phyloP scores from a whole-genome alignment of 2,329 filamentous ascomycete species.

The Colletotrichum costaricense region DNA sequence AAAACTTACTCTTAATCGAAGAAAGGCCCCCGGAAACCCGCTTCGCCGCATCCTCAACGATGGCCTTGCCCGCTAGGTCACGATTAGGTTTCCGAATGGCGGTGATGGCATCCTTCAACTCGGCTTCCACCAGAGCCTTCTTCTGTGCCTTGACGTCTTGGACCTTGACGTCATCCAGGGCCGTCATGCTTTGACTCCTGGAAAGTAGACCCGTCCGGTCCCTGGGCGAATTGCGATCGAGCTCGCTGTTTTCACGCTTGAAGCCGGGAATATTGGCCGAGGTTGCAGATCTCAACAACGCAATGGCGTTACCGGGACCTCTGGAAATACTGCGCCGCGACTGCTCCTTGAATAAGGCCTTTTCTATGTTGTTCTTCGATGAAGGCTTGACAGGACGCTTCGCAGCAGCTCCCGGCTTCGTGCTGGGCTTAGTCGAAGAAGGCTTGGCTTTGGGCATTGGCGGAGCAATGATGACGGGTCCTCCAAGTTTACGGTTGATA shows the following conservation, averaged over 20 bases:
- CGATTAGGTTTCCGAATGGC: conserved; percentile 82
- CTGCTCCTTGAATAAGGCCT: conserved; percentile 71
- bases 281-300: conserved; percentile 76
- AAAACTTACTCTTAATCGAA: conserved; percentile 57
- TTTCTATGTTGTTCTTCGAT: conserved; percentile 68
- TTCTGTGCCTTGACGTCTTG: conserved; percentile 65
- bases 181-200: conserved; percentile 59
- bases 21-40: conserved; percentile 61
- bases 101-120: conserved; percentile 79
- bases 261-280: conserved; percentile 69
- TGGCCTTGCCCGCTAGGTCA: conserved; percentile 72
- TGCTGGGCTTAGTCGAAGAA: conserved; percentile 53
- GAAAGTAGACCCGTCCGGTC: conserved; percentile 55
- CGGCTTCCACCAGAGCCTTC: conserved; percentile 75
- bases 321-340: conserved; percentile 64
- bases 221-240: conserved; percentile 42
- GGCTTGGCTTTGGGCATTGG: conserved; percentile 62
- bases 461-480: conserved; percentile 70
- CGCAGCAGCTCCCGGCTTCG: conserved; percentile 63
- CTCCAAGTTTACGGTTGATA: conserved; percentile 82
- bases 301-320: conserved; percentile 68
- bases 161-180: conserved; percentile 56
- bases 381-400: conserved; percentile 59
- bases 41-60: conserved; percentile 75
- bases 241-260: conserved; percentile 77